Evolutionary conservation across 768 basidiomycete species (phyloP), one percentile per base, ranked within the genome.

Genomic region (Leccinellum albellum): DNA sequence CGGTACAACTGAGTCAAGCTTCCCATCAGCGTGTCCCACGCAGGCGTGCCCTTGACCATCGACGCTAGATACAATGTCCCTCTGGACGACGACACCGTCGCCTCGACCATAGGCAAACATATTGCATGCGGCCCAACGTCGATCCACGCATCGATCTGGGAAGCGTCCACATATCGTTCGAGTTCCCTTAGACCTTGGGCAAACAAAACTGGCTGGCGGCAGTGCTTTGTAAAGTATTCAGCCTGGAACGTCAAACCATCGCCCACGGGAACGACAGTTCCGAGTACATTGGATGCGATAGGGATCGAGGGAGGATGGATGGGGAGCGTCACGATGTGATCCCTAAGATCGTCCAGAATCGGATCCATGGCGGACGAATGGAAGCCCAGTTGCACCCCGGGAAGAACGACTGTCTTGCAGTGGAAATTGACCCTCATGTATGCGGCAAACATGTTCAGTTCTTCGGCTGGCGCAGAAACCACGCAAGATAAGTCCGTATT

Each of bases 361-460:
- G 85, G 80, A 6, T 69, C 66, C 87, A 90, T 87, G 2, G 83
- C 81, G n/a, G 73, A 55, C 45, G 83, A 86, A 70, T 91, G 89
- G 63, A 82, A 87, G 2, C 81, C 88, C 57, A 82, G 86, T 1
- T 82, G 82, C 9, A 86, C 81, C 6, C 74, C 60, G 2, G 90
- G 74, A 37, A 37, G 37, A 44, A 78, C 62, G 15, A 74, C 66
- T 40, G 67, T 76, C 62, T 78, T 80, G 66, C 74, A 78, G 8
- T 62, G 57, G 0, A 70, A 62, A 26, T 68, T 53, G 9, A 51
- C 44, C 57, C 80, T 75, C 29, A 86, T 67, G 57, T 76, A 64
- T 1, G 57, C 54, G 55, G 78, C 76, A 33, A 89, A 75, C 0
- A 59, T 58, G 20, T 64, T 62, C 12, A 88, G 68, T 54, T 78